Percentiles rank a stretch among this genome's conserved stretches.
phyloP scores from a whole-genome alignment of 331 rosid genomes.

The Quercus phellos region DNA sequence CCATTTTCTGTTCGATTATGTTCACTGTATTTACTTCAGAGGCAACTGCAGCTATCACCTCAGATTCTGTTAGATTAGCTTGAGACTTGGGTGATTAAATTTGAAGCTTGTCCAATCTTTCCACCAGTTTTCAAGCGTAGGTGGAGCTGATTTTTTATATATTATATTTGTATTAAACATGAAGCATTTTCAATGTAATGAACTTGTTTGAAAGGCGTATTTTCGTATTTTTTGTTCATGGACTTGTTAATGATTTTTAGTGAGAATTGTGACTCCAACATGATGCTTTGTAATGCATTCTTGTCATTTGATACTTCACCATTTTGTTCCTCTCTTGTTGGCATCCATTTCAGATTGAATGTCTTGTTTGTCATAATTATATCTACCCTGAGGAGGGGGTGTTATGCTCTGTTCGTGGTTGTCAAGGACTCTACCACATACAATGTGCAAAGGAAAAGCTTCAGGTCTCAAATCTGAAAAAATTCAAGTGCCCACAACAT shows the following conservation, averaged over 20 bases:
- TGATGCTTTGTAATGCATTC: background rate
- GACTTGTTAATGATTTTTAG: background rate
- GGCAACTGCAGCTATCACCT: no score
- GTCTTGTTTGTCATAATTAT: constrained; percentile 45
- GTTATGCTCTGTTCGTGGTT: constrained; percentile 63
- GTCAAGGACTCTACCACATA: constrained; percentile 52
- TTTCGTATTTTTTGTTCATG: background rate
- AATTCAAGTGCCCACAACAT: constrained; percentile 86
- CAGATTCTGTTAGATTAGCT: no score
- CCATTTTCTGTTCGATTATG: no score
- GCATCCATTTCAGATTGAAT: constrained; percentile 46
- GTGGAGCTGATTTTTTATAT: no score
- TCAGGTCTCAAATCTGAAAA: constrained; percentile 41
- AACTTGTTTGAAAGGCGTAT: background rate
- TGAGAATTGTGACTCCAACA: background rate
- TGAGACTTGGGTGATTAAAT: no score
- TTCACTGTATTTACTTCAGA: no score
- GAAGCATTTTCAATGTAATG: no score
- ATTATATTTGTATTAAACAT: no score
- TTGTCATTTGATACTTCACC: background rate
- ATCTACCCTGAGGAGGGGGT: constrained; percentile 51
- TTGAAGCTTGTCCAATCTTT: no score
- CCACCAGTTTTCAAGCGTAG: no score
- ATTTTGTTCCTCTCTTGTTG: background rate
- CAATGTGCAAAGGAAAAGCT: constrained; percentile 54